A percentile compares a stretch with the other conserved stretches of the same genome.
Evolutionary conservation across 1,139 yeast genomes (phyloP).

Genomic region (Saccharomycopsis hybrid): DNA sequence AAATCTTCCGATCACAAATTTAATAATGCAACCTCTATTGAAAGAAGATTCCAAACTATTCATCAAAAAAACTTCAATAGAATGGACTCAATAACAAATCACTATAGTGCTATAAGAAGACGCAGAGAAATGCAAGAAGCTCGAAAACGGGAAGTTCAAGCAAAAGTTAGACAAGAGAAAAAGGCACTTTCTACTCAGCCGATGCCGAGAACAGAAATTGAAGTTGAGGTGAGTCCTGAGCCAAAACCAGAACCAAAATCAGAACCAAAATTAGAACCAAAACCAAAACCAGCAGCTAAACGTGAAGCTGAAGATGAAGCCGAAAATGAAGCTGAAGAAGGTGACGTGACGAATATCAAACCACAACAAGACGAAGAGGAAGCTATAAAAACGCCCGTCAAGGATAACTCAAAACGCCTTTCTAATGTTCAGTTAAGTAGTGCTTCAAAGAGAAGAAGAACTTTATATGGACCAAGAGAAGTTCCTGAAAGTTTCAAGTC

Average conservation of each 20-base stretch:
- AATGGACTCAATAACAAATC: slow-evolving; percentile 21
- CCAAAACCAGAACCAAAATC: neutral
- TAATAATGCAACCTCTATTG: slow-evolving; percentile 18
- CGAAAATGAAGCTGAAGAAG: too few relatives aligned
- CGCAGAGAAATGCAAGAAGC: slow-evolving; percentile 10
- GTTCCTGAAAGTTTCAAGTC: slow-evolving; percentile 16
- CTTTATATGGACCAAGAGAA: slow-evolving; percentile 20
- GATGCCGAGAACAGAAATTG: slow-evolving; percentile 7
- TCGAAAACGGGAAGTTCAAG: neutral
- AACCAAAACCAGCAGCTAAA: too few relatives aligned
- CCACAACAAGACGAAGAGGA: neutral
- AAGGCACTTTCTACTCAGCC: slow-evolving; percentile 4
- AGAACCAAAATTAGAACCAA: neutral
- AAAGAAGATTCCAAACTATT: slow-evolving; percentile 23
- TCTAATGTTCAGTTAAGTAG: slow-evolving; percentile 18
- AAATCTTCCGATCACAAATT: too few relatives aligned
- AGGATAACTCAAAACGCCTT: slow-evolving; percentile 10
- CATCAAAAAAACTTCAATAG: slow-evolving; percentile 24
- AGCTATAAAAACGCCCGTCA: slow-evolving; percentile 4
- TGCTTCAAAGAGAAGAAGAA: slow-evolving; percentile 21
- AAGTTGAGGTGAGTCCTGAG: slow-evolving; percentile 1
- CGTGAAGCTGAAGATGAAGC: too few relatives aligned
- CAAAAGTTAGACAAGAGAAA: neutral
- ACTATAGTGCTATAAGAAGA: slow-evolving; percentile 19
- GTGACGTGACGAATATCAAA: too few relatives aligned